Conservation (phyloP, 345 rosid species). For the Odontarrhena argentea region DNA sequence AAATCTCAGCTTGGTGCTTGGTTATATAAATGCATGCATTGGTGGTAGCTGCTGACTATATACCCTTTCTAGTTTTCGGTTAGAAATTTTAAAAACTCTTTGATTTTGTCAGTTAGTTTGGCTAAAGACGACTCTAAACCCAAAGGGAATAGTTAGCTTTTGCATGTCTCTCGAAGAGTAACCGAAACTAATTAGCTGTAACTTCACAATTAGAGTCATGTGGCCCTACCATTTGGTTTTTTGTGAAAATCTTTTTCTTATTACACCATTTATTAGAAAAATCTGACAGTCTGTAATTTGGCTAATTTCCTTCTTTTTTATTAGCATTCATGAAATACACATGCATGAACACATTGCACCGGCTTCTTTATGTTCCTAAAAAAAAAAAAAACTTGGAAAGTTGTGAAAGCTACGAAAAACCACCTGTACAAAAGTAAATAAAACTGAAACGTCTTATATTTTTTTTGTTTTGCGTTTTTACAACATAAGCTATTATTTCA, state of each 20-base stretch:
- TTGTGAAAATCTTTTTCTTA: background rate
- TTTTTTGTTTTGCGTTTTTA: no score
- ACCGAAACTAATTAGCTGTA: background rate
- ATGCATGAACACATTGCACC: slow-evolving; percentile 4
- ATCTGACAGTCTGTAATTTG: slow-evolving; percentile 16
- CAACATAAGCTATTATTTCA: no score
- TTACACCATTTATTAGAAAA: background rate
- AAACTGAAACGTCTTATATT: no score
- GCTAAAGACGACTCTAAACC: background rate
- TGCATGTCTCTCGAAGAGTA: slow-evolving; percentile 3
- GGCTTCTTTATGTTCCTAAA: no score
- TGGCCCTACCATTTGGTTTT: background rate
- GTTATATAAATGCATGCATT: background rate
- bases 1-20: background rate
- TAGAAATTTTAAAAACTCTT: background rate
- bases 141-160: background rate
- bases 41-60: background rate
- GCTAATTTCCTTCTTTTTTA: background rate
- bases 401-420: no score
- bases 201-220: background rate
- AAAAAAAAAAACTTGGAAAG: no score
- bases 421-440: no score
- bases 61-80: background rate
- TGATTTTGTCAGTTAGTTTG: background rate
- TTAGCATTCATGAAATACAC: slow-evolving; percentile 11